Base-by-base conservation (phyloP, 2,329 filamentous ascomycete species). In the Bipolaris victoriae region DNA sequence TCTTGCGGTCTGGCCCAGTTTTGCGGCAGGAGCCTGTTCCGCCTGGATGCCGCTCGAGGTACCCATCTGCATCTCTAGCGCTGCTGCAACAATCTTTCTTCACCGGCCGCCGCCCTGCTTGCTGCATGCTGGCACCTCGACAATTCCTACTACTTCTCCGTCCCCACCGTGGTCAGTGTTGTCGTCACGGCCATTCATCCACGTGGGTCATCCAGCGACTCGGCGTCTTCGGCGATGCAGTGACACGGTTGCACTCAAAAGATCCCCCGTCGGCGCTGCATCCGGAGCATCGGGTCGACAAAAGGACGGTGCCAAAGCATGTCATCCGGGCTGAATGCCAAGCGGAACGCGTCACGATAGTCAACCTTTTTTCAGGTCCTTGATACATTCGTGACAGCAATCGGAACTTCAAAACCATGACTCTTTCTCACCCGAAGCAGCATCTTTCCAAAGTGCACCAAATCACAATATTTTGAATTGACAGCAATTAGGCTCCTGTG, bases 221-320 rank as follows among this genome's bases (percentile, higher is more conserved):
- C 55, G 43, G 55, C 50, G 20, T 15, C 18, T 51, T 51, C 55
- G 56, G 45, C 51, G 40, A 50, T 57, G 55, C 55, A 52, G 49
- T 52, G 45, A 52, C 45, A 41, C 49, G 43, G 22, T 49, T 35
- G 16, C 46, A 55, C 31, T 43, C 15, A 41, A 58, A 60, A 56
- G 50, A 60, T 59, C 50, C 31, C 46, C 31, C 46, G 46, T 52
- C 55, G 53, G 59, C 59, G 54, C 35, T 33, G 26, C 33, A 39
- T 60, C 59, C 56, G 50, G 10, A 39, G 48, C 49, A 40, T 51
- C 59, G 59, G 56, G 52, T 55, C 40, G 7, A 44, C 29, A 35
- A 29, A 31, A 46, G 31, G 35, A 9, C 11, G 6, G 22, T 45
- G 41, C 36, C 47, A 45, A 52, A 44, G 41, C 39, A 41, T 56